Percentiles rank a stretch among this genome's conserved stretches.
phyloP scores from a whole-genome alignment of 495 filamentous ascomycete genomes.

The Xylaria venustula region DNA sequence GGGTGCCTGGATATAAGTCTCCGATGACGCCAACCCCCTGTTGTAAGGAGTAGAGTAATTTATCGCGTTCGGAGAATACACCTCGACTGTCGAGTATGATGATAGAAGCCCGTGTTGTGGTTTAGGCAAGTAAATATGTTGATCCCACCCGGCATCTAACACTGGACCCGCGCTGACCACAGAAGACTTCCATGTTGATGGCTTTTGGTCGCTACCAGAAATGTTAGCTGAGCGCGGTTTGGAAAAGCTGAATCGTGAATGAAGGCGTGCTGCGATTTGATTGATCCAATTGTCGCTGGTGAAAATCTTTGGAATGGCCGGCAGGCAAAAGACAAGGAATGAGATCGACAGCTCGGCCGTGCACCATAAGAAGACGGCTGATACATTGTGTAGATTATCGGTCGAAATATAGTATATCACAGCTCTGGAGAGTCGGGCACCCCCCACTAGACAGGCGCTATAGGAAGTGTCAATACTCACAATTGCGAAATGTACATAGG shows the following conservation, averaged over 20 bases:
- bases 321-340: constrained; percentile 1
- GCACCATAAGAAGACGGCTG: background rate
- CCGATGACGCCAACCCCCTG: background rate
- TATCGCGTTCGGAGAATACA: background rate
- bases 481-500: background rate
- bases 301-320: background rate
- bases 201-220: background rate
- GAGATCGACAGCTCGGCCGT: background rate
- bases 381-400: background rate
- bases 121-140: background rate
- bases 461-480: background rate
- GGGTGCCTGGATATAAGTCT: background rate
- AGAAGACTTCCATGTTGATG: background rate
- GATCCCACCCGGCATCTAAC: background rate
- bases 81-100: background rate
- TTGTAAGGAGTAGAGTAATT: background rate
- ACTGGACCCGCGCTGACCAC: background rate
- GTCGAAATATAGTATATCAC: background rate
- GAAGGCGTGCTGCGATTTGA: background rate
- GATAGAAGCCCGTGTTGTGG: background rate
- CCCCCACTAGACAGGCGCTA: background rate
- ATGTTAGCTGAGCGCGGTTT: background rate
- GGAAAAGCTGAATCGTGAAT: background rate
- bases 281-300: background rate
- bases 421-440: background rate